These are phyloP conservation scores for Populus trichocarpa DNA, from an alignment of 441 rosid genomes.

Conservation along the genomic window DNA sequence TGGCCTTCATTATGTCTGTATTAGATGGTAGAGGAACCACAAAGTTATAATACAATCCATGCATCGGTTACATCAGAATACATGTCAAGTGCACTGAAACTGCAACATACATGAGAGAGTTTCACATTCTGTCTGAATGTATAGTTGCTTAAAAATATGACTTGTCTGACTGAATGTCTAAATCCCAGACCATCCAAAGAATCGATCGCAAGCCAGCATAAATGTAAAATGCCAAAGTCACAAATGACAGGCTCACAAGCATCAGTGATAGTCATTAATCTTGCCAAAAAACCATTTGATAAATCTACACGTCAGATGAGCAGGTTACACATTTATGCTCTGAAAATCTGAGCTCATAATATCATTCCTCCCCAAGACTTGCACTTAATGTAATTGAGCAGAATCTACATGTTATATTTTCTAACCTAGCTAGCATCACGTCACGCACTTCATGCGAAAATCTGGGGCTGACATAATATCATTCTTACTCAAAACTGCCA, in stretches of 20 bases:
- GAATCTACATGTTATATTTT: background rate
- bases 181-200: background rate
- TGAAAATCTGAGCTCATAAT: background rate
- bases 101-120: background rate
- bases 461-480: background rate
- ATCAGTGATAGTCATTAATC: background rate
- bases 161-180: background rate
- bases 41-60: background rate
- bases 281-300: background rate
- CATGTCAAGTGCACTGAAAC: background rate
- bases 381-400: background rate
- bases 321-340: background rate
- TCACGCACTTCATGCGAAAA: background rate
- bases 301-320: background rate
- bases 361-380: background rate
- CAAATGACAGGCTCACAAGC: background rate
- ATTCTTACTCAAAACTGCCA: background rate
- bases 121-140: background rate
- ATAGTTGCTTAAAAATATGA: background rate
- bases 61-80: background rate
- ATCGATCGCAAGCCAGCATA: background rate
- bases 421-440: background rate
- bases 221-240: background rate
- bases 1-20: background rate
- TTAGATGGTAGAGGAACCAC: background rate